Percentiles rank a stretch among this genome's conserved stretches.
Evolutionary conservation across 805 yeast genomes (phyloP).

Genomic region (Myxozyma udenii): DNA sequence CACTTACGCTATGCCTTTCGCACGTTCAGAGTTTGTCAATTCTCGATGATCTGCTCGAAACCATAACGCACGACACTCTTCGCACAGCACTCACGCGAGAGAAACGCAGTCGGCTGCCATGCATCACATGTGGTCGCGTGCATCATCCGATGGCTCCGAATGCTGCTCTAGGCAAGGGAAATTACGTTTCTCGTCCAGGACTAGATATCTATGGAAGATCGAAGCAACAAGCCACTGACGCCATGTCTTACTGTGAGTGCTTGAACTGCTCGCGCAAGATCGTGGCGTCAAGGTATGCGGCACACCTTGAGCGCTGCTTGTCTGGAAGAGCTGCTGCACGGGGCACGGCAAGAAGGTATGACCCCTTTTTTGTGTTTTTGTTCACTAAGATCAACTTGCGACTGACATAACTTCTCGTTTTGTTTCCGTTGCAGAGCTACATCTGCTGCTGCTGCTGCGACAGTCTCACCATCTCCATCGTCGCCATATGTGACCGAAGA

Average conservation of each 20-base stretch:
- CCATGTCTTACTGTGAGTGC: slow-evolving; percentile 61
- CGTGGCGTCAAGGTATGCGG: slow-evolving; percentile 89
- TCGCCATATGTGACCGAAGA: slow-evolving; percentile 29
- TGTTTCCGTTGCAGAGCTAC: slow-evolving; percentile 11
- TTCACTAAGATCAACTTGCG: not conserved
- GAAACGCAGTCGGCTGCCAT: slow-evolving; percentile 27
- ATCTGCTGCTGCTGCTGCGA: slow-evolving; percentile 8
- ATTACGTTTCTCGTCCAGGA: slow-evolving; percentile 35
- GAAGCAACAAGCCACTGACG: slow-evolving; percentile 47
- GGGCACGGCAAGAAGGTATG: slow-evolving; percentile 23
- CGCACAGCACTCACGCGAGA: slow-evolving; percentile 25
- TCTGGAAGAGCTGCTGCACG: slow-evolving; percentile 51
- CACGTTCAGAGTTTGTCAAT: slow-evolving; percentile 21
- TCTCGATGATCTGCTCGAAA: slow-evolving; percentile 28
- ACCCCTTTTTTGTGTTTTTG: not conserved
- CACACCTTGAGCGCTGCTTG: slow-evolving; percentile 85
- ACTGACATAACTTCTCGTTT: not conserved
- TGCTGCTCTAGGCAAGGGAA: slow-evolving; percentile 13
- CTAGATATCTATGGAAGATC: slow-evolving; percentile 44
- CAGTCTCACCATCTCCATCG: slow-evolving; percentile 28
- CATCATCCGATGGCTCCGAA: slow-evolving; percentile 19
- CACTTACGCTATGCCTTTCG: not conserved
- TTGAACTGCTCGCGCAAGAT: slow-evolving; percentile 78
- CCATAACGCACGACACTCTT: slow-evolving; percentile 27
- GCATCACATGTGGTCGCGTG: slow-evolving; percentile 26